Percentiles rank a stretch among this genome's conserved stretches.
phyloP scores from a whole-genome alignment of 768 basidiomycete genomes.

The Leccinum truebloodii region DNA sequence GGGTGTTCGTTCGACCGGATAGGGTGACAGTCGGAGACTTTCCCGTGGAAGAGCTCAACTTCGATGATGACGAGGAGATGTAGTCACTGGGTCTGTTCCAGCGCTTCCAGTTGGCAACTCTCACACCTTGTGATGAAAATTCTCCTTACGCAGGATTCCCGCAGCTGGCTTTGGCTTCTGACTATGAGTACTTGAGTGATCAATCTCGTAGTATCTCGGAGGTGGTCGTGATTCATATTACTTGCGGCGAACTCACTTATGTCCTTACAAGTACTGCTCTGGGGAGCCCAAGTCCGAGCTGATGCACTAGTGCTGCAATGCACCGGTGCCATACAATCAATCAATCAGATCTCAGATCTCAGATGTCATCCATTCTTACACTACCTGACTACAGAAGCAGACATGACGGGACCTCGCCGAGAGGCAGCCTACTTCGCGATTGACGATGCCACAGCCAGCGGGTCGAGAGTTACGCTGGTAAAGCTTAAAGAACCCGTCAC shows the following conservation, averaged over 20 bases:
- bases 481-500: neutral
- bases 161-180: no score
- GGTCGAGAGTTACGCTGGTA: slow-evolving; percentile 7
- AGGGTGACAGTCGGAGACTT: slow-evolving; percentile 83
- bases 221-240: neutral
- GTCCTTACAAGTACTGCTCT: no score
- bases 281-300: neutral
- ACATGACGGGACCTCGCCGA: neutral
- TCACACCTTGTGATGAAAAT: no score
- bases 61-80: slow-evolving; percentile 81
- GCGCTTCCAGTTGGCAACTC: no score
- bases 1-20: slow-evolving; percentile 85
- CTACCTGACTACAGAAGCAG: neutral
- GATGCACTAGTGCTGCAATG: neutral
- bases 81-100: slow-evolving; percentile 25
- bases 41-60: slow-evolving; percentile 76
- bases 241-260: no score
- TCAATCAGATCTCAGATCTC: neutral
- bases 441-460: slow-evolving; percentile 23
- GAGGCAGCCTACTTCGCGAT: slow-evolving; percentile 12
- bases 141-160: no score
- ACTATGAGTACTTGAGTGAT: no score
- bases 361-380: neutral
- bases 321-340: neutral
- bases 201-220: neutral